Evolutionary conservation across 371 early-diverging fungal genomes (phyloP).

Genomic region (Apophysomyces elegans): DNA sequence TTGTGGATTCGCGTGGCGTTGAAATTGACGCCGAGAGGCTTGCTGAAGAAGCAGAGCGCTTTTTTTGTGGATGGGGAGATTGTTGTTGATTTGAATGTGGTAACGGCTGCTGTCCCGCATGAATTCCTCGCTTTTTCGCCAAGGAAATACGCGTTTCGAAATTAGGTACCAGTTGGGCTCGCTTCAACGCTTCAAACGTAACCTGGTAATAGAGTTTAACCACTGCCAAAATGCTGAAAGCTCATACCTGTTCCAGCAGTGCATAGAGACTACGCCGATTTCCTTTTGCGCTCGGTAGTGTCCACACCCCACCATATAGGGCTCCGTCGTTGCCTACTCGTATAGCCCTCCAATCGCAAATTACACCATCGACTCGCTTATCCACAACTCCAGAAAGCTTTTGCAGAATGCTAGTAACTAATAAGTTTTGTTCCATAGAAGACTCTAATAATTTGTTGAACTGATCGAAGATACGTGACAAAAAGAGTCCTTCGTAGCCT

Average conservation of each 20-base stretch:
- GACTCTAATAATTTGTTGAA: slow-evolving; percentile 49
- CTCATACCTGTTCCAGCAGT: slow-evolving; percentile 44
- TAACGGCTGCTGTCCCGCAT: slow-evolving; percentile 16
- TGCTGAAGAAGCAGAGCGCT: slow-evolving; percentile 22
- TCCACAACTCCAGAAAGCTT: slow-evolving; percentile 55
- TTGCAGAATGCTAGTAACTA: slow-evolving; percentile 54
- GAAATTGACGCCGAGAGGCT: slow-evolving; percentile 21
- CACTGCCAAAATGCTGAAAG: too few species aligned
- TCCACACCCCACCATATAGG: slow-evolving; percentile 54
- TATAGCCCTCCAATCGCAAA: slow-evolving; percentile 55
- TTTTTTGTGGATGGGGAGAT: slow-evolving; percentile 17
- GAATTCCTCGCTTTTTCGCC: slow-evolving; percentile 50
- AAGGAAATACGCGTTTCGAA: slow-evolving; percentile 55
- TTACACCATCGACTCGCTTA: slow-evolving; percentile 52
- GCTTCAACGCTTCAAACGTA: slow-evolving; percentile 55
- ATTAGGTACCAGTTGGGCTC: slow-evolving; percentile 56
- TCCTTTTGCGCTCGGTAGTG: slow-evolving; percentile 39
- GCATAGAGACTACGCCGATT: slow-evolving; percentile 50
- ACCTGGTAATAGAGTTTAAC: too few species aligned
- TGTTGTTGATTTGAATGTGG: slow-evolving; percentile 1
- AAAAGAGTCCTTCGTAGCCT: slow-evolving; percentile 50
- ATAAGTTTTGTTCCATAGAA: slow-evolving; percentile 50
- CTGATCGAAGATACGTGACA: slow-evolving; percentile 50
- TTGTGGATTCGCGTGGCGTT: slow-evolving; percentile 16
- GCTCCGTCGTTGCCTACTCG: slow-evolving; percentile 50